Conservation (phyloP, 805 yeast genomes). For the Ogataea trehalophila region DNA sequence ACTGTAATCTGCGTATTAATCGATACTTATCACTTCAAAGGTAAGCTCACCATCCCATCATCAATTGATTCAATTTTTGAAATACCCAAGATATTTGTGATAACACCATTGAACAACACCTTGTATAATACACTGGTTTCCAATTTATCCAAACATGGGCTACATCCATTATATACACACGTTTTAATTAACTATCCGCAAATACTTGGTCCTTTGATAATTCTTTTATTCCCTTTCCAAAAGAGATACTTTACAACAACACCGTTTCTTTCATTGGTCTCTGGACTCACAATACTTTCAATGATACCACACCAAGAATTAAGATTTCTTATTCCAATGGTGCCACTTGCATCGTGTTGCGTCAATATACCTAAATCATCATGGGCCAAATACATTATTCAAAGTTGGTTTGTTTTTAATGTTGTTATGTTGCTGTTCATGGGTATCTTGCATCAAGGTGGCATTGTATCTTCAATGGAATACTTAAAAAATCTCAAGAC, state of each 20-base stretch:
- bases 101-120: conserved; percentile 77
- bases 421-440: conserved; percentile 51
- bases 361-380: conserved; percentile 23
- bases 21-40: conserved; percentile 46
- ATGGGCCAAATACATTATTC: conserved; percentile 23
- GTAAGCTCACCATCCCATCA: neutral
- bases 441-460: conserved; percentile 90
- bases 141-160: conserved; percentile 75
- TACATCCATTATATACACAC: conserved; percentile 78
- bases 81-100: conserved; percentile 30
- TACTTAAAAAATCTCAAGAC: conserved; percentile 26
- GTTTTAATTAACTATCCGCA: conserved; percentile 71
- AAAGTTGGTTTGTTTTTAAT: conserved; percentile 64
- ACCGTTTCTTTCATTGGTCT: conserved; percentile 53
- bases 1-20: conserved; percentile 36
- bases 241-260: conserved; percentile 41
- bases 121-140: conserved; percentile 54
- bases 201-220: conserved; percentile 70
- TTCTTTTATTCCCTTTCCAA: conserved; percentile 38
- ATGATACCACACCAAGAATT: conserved; percentile 88
- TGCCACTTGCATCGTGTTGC: conserved; percentile 65
- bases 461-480: conserved; percentile 65
- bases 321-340: conserved; percentile 75
- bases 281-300: conserved; percentile 63
- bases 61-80: neutral